Evolutionary conservation across 495 filamentous ascomycete species (phyloP), one percentile per base, ranked within the genome.

Genomic region (Daldinia vernicosa): DNA sequence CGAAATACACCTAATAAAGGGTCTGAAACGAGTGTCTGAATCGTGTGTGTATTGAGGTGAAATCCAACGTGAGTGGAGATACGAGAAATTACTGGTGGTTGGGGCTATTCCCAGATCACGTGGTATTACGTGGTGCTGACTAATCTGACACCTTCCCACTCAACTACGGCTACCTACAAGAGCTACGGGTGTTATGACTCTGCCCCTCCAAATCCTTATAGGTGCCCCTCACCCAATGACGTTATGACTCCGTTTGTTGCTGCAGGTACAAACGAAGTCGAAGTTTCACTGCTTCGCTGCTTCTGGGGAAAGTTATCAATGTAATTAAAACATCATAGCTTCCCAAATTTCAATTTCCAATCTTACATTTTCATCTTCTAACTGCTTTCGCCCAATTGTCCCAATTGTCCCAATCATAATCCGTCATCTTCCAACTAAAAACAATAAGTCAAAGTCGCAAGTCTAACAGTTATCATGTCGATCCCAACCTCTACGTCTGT

Each of bases 401-500:
- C n/a, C n/a, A n/a, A n/a, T n/a, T n/a, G n/a, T n/a, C 22, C 6
- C 1, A 35, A 28, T 9, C 32, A 3, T n/a, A 53, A 58, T 35
- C 17, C 27, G n/a, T 26, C 22, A 30, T 58, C 35, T 28, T 37
- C 40, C 40, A n/a, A 22, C 17, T 9, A 28, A 15, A 37, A 14
- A 33, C 9, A 61, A 43, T 60, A 32, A 53, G 2, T 28, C 53
- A 51, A 19, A 28, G 9, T 55, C 14, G 2, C 30, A 24, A 43
- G 39, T 11, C 9, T 33, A 57, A 30, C 54, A 59, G 35, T 27
- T 39, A 56, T 47, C 59, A 76, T 76, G 74, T 72, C 75, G 27
- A 89, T 90, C 74, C 87, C 89, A 47, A 90, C 88, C 60, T 87
- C 87, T 26, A 89, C 87, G 63, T 87, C 86, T 47, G 86, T 91